phyloP scores from a whole-genome alignment of 2,329 filamentous ascomycete species.

The Colletotrichum higginsianum region DNA sequence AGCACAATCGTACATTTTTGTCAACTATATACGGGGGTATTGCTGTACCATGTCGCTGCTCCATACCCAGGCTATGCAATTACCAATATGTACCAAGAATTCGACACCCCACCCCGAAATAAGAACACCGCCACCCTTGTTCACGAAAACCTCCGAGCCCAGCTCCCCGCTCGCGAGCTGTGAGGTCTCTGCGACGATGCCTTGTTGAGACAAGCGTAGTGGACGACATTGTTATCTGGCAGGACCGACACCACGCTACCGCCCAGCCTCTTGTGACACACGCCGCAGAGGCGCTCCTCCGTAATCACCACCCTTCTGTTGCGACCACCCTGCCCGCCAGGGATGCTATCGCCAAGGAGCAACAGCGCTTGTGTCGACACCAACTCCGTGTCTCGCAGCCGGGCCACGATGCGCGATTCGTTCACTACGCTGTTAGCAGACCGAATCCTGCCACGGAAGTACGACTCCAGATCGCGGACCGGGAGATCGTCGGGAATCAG shows the following conservation, averaged over 20 bases:
- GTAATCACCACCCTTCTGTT: constrained; percentile 82
- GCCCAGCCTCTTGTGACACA: constrained; percentile 94
- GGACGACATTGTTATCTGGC: constrained; percentile 85
- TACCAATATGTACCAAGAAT: constrained; percentile 42
- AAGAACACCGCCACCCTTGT: constrained; percentile 40
- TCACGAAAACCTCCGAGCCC: constrained; percentile 54
- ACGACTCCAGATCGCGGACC: constrained; percentile 85
- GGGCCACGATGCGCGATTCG: constrained; percentile 82
- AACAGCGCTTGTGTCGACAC: constrained; percentile 83
- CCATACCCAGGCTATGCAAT: constrained; percentile 45
- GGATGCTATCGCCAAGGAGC: constrained; percentile 78
- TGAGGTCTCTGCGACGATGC: constrained; percentile 57
- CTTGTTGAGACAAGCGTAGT: constrained; percentile 81
- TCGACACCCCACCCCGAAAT: constrained; percentile 5
- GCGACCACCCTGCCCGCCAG: constrained; percentile 66
- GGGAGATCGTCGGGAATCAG: constrained; percentile 88
- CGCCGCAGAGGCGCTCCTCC: constrained; percentile 90
- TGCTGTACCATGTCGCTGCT: constrained; percentile 47
- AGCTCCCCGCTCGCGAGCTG: constrained; percentile 52
- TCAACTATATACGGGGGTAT: constrained; percentile 47
- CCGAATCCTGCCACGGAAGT: constrained; percentile 92
- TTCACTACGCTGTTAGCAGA: constrained; percentile 87
- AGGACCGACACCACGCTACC: constrained; percentile 92
- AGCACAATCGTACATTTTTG: constrained; percentile 35
- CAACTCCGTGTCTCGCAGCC: constrained; percentile 83